Evolutionary conservation across 768 basidiomycete genomes (phyloP).

Genomic region (Boletus insuetus): DNA sequence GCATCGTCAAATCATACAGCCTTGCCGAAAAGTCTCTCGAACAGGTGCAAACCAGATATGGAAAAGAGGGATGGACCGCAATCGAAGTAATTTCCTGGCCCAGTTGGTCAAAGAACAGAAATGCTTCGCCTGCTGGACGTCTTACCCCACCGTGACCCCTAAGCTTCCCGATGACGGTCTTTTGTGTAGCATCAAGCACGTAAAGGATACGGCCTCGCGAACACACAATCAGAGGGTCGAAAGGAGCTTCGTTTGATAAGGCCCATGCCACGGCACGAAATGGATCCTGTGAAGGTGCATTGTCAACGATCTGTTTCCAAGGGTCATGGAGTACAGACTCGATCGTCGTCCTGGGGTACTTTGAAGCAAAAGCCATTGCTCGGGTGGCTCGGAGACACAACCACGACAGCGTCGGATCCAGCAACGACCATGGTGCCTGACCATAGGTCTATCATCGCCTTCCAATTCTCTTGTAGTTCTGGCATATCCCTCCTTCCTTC

Average conservation of each 20-base stretch:
- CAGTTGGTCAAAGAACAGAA: conserved; percentile 27
- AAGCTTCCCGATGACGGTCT: conserved; percentile 44
- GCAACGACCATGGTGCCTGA: conserved; percentile 52
- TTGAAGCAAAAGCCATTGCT: conserved; percentile 31
- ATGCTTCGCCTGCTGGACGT: conserved; percentile 1
- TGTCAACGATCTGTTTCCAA: conserved; percentile 4
- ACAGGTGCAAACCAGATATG: conserved; percentile 65
- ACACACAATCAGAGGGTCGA: conserved; percentile 61
- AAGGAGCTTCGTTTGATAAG: conserved; percentile 39
- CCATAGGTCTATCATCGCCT: conserved; percentile 43
- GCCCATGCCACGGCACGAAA: conserved; percentile 56
- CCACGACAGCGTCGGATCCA: conserved; percentile 35
- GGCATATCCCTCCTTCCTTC: conserved; percentile 30
- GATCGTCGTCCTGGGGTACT: conserved; percentile 27
- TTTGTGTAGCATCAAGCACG: conserved; percentile 46
- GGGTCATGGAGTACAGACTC: conserved; percentile 13
- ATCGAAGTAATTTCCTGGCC: conserved; percentile 61
- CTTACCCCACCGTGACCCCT: conserved; percentile 75
- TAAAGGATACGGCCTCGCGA: conserved; percentile 54
- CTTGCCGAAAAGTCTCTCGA: conserved; percentile 69
- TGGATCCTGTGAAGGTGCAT: conserved; percentile 14
- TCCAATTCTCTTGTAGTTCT: conserved; percentile 43
- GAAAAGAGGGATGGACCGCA: conserved; percentile 55
- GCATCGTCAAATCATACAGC: conserved; percentile 58
- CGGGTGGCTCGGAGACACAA: conserved; percentile 33